These are phyloP conservation scores for Colletotrichum cereale DNA, from an alignment of 2,329 filamentous ascomycete species.

Conservation along the genomic window DNA sequence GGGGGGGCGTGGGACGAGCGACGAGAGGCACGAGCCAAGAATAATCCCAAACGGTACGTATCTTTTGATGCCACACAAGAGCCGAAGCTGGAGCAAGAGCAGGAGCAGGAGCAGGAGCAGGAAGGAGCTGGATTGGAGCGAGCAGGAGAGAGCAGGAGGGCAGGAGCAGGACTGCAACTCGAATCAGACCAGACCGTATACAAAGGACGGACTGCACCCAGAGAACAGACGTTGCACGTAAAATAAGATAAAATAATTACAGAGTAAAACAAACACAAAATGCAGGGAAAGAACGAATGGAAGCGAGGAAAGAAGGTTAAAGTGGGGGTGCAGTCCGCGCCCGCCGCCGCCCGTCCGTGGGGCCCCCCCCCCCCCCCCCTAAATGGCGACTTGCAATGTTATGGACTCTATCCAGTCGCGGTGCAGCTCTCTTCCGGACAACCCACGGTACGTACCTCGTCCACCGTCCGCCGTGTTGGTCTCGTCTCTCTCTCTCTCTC, in stretches of 20 bases:
- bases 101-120: neutral
- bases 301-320: slow-evolving; percentile 39
- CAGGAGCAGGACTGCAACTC: neutral
- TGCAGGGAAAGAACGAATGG: slow-evolving; percentile 29
- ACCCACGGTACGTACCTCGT: neutral
- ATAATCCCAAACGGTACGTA: slow-evolving; percentile 6
- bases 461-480: too few species aligned
- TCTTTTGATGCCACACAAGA: neutral
- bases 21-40: slow-evolving; percentile 6
- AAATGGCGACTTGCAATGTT: neutral
- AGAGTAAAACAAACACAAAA: neutral
- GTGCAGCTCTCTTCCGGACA: neutral
- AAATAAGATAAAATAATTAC: neutral
- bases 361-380: too few species aligned
- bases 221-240: too few species aligned
- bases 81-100: neutral
- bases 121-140: too few species aligned
- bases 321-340: slow-evolving; percentile 29
- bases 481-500: too few species aligned
- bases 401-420: neutral
- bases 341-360: neutral
- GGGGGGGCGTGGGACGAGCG: slow-evolving; percentile 34
- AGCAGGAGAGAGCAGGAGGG: neutral
- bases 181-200: neutral
- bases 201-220: neutral